These are phyloP conservation scores for Colletotrichum chlorophyti DNA, from an alignment of 2,329 filamentous ascomycete species.

Conservation along the genomic window DNA sequence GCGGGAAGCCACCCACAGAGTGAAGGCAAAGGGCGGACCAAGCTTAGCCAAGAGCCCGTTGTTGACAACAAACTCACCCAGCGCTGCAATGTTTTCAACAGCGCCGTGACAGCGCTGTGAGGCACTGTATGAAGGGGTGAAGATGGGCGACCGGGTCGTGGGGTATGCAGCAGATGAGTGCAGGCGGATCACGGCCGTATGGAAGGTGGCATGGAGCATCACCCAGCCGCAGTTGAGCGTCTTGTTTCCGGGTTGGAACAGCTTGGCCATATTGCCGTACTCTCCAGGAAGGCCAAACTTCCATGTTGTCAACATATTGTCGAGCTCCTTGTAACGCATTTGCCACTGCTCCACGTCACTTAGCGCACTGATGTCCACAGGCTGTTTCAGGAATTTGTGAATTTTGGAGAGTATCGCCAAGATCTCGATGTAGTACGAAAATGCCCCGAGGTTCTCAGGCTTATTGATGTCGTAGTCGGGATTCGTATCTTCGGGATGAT, in stretches of 20 bases:
- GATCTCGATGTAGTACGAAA: slow-evolving; percentile 90
- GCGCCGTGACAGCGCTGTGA: slow-evolving; percentile 83
- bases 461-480: slow-evolving; percentile 71
- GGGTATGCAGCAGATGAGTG: slow-evolving; percentile 94
- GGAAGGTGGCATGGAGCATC: slow-evolving; percentile 89
- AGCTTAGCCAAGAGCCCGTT: slow-evolving; percentile 80
- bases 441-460: slow-evolving; percentile 83
- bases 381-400: slow-evolving; percentile 86
- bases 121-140: slow-evolving; percentile 86
- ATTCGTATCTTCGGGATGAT: slow-evolving; percentile 47
- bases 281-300: slow-evolving; percentile 83
- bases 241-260: slow-evolving; percentile 76
- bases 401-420: slow-evolving; percentile 86
- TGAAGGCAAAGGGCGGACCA: slow-evolving; percentile 90
- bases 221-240: slow-evolving; percentile 83
- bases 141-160: slow-evolving; percentile 85
- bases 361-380: slow-evolving; percentile 85
- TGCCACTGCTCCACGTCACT: slow-evolving; percentile 92
- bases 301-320: slow-evolving; percentile 81
- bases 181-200: slow-evolving; percentile 87
- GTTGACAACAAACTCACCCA: slow-evolving; percentile 79
- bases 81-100: slow-evolving; percentile 80
- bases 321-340: slow-evolving; percentile 82
- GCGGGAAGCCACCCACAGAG: slow-evolving; percentile 88
- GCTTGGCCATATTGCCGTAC: slow-evolving; percentile 82